A percentile compares a stretch with the other conserved stretches of the same genome.
These are phyloP conservation scores for Saccharomyces hybrid DNA, from an alignment of 1,139 yeast species.

Conservation along the genomic window DNA sequence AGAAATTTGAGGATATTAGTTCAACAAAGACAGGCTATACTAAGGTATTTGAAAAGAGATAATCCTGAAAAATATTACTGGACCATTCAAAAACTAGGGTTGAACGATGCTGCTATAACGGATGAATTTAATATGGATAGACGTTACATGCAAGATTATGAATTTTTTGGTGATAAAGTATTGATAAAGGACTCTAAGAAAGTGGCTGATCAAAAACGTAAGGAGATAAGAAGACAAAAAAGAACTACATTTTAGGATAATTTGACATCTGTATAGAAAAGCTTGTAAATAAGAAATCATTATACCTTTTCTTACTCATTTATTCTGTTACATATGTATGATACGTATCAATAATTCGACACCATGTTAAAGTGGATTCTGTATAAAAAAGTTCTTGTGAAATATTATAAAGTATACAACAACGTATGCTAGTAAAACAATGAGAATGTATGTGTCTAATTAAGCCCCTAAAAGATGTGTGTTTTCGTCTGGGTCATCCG, in stretches of 20 bases:
- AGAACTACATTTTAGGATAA: conserved; percentile 8
- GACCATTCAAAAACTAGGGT: conserved; percentile 79
- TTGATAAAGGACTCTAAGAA: conserved; percentile 41
- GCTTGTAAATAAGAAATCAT: background rate
- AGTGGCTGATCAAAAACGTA: conserved; percentile 37
- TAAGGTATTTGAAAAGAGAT: conserved; percentile 72
- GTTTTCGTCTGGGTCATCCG: conserved; percentile 21
- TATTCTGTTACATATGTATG: background rate
- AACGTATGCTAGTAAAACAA: background rate
- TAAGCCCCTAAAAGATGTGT: conserved; percentile 10
- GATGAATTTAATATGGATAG: conserved; percentile 79
- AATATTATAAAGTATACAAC: background rate
- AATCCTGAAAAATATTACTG: conserved; percentile 77
- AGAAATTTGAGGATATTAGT: conserved; percentile 72
- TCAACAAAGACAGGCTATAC: conserved; percentile 77
- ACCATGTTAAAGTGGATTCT: background rate
- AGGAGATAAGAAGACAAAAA: conserved; percentile 38
- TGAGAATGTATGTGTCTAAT: background rate
- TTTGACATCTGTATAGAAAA: conserved; percentile 6
- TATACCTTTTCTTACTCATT: background rate
- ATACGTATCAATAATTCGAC: conserved; percentile 3
- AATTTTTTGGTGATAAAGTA: conserved; percentile 63
- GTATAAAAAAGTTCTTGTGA: background rate
- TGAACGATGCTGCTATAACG: conserved; percentile 70
- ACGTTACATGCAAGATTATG: conserved; percentile 75